Evolutionary conservation across 768 basidiomycete genomes (phyloP), one percentile per base, ranked within the genome.

Genomic region (Suillus variegatus): DNA sequence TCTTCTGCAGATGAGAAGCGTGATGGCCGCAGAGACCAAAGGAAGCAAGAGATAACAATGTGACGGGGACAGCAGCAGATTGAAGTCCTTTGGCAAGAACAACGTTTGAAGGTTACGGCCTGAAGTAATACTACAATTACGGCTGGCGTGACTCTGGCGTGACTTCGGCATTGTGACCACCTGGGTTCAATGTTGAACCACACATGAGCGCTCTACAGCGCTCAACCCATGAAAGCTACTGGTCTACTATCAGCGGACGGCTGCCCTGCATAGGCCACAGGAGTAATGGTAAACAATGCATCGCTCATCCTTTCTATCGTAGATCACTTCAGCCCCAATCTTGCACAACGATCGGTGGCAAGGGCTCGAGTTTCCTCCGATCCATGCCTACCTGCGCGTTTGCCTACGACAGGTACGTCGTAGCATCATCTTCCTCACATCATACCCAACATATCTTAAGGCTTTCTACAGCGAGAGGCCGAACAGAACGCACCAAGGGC

Each of bases 391-490:
- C 89, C 87, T 40, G 85, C 83, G 61, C 83, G 91, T n/a, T 82
- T 93, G 54, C 92, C 92, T 16, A 84, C 88, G 9, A 82, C 78
- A 66, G 84, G 90, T 89, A 69, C 60, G 84, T 80, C 47, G 28
- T 46, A 12, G 65, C 55, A 16, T 38, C 64, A 61, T 64, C 54
- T 66, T 25, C 63, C 41, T 36, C 20, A 41, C 61, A 60, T 46
- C 41, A 70, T 69, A 63, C 68, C 75, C 73, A 64, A 75, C 68
- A 56, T 71, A 62, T 69, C 73, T 69, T 66, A 74, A 90, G 90
- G 85, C 62, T 89, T 92, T 70, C 76, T 94, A 28, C 81, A 85
- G 75, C 86, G 92, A 54, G 93, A 94, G 79, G 93, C 90, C 36
- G 80, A 83, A 49, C 74, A 75, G 51, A 73, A 80, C 57, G 91